These are phyloP conservation scores for Russula vinacea DNA, from an alignment of 768 basidiomycete species.

Conservation along the genomic window DNA sequence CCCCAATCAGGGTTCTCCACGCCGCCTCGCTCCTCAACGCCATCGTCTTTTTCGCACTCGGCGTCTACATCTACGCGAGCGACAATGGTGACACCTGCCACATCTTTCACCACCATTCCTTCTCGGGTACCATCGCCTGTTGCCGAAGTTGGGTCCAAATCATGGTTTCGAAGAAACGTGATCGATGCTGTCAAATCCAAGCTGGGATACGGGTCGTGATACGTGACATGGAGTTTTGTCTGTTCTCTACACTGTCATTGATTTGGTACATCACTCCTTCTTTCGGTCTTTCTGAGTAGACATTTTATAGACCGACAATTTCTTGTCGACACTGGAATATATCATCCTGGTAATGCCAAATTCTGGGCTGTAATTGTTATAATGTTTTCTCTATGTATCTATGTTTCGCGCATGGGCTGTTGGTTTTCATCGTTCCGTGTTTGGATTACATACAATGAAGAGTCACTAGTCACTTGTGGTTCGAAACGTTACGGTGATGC, in stretches of 20 bases:
- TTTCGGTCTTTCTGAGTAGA: neutral
- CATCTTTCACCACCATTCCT: constrained; percentile 16
- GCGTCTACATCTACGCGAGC: constrained; percentile 4
- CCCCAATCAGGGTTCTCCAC: constrained; percentile 3
- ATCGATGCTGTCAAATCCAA: constrained; percentile 21
- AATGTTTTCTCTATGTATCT: neutral
- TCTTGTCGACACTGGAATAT: neutral
- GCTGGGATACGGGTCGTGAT: constrained; percentile 15
- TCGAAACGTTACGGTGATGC: too few relatives aligned
- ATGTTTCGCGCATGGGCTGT: neutral
- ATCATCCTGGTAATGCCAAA: neutral
- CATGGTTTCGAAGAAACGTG: constrained; percentile 23
- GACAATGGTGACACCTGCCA: constrained; percentile 16
- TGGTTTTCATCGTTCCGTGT: neutral
- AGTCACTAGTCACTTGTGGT: too few relatives aligned
- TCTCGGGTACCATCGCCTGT: constrained; percentile 17
- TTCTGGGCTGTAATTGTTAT: neutral
- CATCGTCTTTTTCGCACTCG: constrained; percentile 20
- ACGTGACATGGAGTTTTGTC: neutral
- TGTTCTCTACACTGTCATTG: neutral
- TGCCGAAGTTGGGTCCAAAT: neutral
- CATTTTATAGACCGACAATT: neutral
- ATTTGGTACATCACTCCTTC: neutral
- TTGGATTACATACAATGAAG: neutral
- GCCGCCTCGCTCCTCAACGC: constrained; percentile 23